Conservation (phyloP, 805 yeast species). For the Yarrowia keelungensis region DNA sequence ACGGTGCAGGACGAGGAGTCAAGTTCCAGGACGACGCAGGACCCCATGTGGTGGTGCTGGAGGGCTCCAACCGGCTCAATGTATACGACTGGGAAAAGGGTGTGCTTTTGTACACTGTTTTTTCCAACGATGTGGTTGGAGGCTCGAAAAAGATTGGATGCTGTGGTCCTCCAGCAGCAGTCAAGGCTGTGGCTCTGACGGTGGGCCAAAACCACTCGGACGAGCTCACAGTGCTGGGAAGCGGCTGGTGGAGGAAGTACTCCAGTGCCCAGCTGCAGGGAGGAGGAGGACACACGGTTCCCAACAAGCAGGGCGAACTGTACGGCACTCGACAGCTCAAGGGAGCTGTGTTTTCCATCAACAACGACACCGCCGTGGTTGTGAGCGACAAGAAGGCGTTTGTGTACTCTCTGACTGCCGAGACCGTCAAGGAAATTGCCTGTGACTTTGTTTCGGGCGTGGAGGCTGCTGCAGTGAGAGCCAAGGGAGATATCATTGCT, state of each 20-base stretch:
- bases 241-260: slow-evolving; percentile 51
- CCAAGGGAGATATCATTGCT: slow-evolving; percentile 10
- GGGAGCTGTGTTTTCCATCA: not conserved
- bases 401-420: not conserved
- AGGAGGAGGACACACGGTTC: slow-evolving; percentile 51
- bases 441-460: slow-evolving; percentile 21
- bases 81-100: slow-evolving; percentile 51
- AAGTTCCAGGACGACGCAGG: slow-evolving; percentile 51
- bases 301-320: slow-evolving; percentile 42
- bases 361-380: slow-evolving; percentile 6
- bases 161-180: slow-evolving; percentile 12
- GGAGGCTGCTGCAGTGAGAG: slow-evolving; percentile 15
- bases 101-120: slow-evolving; percentile 49
- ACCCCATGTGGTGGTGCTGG: slow-evolving; percentile 50
- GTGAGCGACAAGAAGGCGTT: slow-evolving; percentile 10
- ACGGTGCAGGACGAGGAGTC: slow-evolving; percentile 46
- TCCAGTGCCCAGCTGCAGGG: slow-evolving; percentile 45
- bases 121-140: slow-evolving; percentile 47
- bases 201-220: slow-evolving; percentile 46
- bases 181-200: slow-evolving; percentile 39
- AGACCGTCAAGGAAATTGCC: not conserved
- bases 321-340: slow-evolving; percentile 4
- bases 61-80: slow-evolving; percentile 48
- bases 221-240: slow-evolving; percentile 48
- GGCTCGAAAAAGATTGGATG: slow-evolving; percentile 34